Conservation (phyloP, 139 green algal species). For the Closterium sp. region DNA sequence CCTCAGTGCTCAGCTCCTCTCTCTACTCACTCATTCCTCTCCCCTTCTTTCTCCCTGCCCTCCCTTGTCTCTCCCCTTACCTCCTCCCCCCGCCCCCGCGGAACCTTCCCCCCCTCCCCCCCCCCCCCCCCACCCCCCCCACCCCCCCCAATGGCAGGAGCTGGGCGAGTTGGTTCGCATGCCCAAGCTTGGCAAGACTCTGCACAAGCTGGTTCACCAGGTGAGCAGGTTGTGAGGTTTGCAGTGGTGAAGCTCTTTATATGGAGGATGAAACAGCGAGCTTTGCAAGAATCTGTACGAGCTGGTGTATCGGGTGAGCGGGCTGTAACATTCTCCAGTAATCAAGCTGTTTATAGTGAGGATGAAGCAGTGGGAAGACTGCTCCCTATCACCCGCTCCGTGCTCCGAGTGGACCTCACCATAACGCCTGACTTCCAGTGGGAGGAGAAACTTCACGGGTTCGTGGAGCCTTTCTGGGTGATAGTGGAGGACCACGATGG, state of each 20-base stretch:
- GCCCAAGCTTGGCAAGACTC: conserved; percentile 92
- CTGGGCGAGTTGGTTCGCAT: conserved; percentile 91
- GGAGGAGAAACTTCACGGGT: conserved; percentile 87
- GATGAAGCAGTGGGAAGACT: too few species aligned
- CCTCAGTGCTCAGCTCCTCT: too few species aligned
- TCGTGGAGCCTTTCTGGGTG: conserved; percentile 93
- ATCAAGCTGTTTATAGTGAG: too few species aligned
- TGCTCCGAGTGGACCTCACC: conserved; percentile 93
- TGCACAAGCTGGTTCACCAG: conserved; percentile 93
- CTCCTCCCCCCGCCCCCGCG: too few species aligned
- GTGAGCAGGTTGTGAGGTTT: conserved; percentile 59
- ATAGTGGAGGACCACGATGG: conserved; percentile 88
- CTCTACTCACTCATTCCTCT: too few species aligned
- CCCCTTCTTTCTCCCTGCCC: too few species aligned
- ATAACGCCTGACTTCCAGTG: conserved; percentile 97
- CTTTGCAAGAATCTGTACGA: not conserved
- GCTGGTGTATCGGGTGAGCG: not conserved
- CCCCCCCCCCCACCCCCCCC: too few species aligned
- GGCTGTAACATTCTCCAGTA: too few species aligned
- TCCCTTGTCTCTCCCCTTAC: too few species aligned
- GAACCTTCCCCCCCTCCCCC: too few species aligned
- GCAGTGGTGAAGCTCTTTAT: not conserved
- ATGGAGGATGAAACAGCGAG: not conserved
- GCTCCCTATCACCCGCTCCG: conserved; percentile 91
- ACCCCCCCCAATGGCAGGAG: too few species aligned